Evolutionary conservation across 768 basidiomycete genomes (phyloP).

Genomic region (Infundibulicybe gibba): DNA sequence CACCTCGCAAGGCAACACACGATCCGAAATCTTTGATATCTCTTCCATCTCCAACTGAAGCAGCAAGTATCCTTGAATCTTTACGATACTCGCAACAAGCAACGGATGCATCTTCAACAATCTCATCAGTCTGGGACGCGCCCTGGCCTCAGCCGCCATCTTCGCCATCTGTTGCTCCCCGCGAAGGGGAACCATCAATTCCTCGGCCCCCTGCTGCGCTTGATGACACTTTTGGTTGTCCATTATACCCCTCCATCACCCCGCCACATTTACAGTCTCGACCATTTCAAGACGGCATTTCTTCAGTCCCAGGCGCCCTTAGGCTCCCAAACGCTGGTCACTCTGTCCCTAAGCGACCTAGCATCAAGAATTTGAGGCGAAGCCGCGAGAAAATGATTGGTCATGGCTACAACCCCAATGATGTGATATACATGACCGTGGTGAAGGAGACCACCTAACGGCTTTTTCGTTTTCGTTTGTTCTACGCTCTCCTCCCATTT

Average conservation of each 20-base stretch:
- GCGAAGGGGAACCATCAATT: not conserved
- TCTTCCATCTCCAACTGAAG: slow-evolving; percentile 5
- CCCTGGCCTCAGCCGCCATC: slow-evolving; percentile 37
- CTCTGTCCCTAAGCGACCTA: slow-evolving; percentile 15
- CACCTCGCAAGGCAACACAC: slow-evolving; percentile 7
- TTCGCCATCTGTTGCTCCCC: not conserved
- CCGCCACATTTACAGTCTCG: slow-evolving; percentile 14
- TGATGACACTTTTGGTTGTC: slow-evolving; percentile 12
- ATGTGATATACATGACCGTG: slow-evolving; percentile 41
- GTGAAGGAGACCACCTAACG: slow-evolving; percentile 34
- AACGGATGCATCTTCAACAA: slow-evolving; percentile 26
- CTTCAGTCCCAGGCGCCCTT: slow-evolving; percentile 15
- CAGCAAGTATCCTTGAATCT: slow-evolving; percentile 9
- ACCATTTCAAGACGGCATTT: slow-evolving; percentile 28
- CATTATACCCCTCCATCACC: slow-evolving; percentile 13
- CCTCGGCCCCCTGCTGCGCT: not conserved
- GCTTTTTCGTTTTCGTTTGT: not conserved
- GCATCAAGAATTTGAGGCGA: slow-evolving; percentile 21
- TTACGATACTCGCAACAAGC: slow-evolving; percentile 19
- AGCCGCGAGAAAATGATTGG: slow-evolving; percentile 18
- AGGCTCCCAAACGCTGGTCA: slow-evolving; percentile 10
- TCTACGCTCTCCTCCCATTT: not conserved
- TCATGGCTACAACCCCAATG: slow-evolving; percentile 13
- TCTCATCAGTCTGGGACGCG: slow-evolving; percentile 33
- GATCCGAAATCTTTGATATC: slow-evolving; percentile 7